Percentiles rank a stretch among this genome's conserved stretches.
These are phyloP conservation scores for Pouteria campechiana DNA, from an alignment of 179 eudicot species.

Conservation along the genomic window DNA sequence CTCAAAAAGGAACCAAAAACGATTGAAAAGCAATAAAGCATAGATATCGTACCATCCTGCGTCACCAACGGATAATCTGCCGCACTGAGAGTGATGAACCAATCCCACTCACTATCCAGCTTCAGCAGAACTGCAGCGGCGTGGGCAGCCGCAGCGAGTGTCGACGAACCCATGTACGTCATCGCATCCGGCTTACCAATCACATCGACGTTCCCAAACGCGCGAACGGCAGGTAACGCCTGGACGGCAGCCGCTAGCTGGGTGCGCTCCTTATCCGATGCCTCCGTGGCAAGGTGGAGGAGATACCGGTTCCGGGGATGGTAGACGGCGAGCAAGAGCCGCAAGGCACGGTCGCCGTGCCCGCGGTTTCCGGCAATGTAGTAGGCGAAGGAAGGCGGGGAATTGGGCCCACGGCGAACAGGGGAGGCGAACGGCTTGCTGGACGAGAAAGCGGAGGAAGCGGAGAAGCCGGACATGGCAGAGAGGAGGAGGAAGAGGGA, in stretches of 20 bases:
- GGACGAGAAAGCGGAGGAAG: slow-evolving; percentile 29
- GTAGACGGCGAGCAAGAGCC: slow-evolving; percentile 66
- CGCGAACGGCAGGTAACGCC: slow-evolving; percentile 46
- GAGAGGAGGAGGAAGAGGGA: slow-evolving; percentile 61
- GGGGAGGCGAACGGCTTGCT: slow-evolving; percentile 20
- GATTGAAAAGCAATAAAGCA: too few species aligned
- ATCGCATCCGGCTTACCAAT: slow-evolving; percentile 66
- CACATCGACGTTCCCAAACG: slow-evolving; percentile 80
- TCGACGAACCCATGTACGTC: slow-evolving; percentile 77
- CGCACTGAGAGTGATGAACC: slow-evolving; percentile 82
- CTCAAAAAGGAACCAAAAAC: too few species aligned
- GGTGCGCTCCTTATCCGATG: slow-evolving; percentile 43
- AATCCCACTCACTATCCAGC: slow-evolving; percentile 80
- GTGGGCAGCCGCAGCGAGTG: slow-evolving; percentile 52
- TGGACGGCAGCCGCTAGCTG: slow-evolving; percentile 42
- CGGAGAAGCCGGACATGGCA: slow-evolving; percentile 40
- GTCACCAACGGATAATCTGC: slow-evolving; percentile 79
- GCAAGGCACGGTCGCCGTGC: slow-evolving; percentile 43
- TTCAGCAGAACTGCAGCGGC: slow-evolving; percentile 76
- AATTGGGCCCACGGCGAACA: slow-evolving; percentile 34
- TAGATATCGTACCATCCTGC: slow-evolving; percentile 66
- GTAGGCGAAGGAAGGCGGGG: slow-evolving; percentile 79
- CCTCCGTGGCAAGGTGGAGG: slow-evolving; percentile 64
- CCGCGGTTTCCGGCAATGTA: slow-evolving; percentile 64
- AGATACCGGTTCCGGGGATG: slow-evolving; percentile 84